These are phyloP conservation scores for Penicillium sclerotiorum DNA, from an alignment of 2,329 filamentous ascomycete species.

Conservation along the genomic window DNA sequence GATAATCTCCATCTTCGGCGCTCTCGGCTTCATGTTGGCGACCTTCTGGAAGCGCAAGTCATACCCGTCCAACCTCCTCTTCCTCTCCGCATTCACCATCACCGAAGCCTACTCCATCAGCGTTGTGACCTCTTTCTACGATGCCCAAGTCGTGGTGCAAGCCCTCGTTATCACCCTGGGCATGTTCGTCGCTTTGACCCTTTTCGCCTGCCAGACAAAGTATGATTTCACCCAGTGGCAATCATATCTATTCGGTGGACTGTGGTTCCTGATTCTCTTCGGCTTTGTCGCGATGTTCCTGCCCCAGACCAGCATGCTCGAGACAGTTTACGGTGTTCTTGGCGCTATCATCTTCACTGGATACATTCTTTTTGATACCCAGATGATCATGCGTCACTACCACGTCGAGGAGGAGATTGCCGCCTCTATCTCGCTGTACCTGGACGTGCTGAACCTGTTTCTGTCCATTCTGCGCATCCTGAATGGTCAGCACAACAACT, in stretches of 20 bases:
- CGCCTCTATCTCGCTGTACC: conserved; percentile 89
- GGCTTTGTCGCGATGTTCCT: conserved; percentile 92
- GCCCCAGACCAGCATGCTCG: conserved; percentile 75
- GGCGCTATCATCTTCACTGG: conserved; percentile 86
- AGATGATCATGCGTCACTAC: conserved; percentile 92
- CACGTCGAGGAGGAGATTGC: conserved; percentile 98
- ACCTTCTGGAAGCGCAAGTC: conserved; percentile 96
- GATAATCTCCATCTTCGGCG: conserved; percentile 81
- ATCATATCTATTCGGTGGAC: conserved; percentile 86
- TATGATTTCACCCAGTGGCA: conserved; percentile 99
- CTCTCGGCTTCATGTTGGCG: conserved; percentile 80
- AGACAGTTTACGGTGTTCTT: conserved; percentile 81
- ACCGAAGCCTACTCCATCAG: conserved; percentile 93
- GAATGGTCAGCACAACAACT: conserved; percentile 96
- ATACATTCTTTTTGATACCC: conserved; percentile 95
- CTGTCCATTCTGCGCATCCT: conserved; percentile 91
- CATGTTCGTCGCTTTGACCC: conserved; percentile 64
- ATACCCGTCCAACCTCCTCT: conserved; percentile 91
- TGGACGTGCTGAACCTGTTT: conserved; percentile 97
- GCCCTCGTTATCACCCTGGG: conserved; percentile 81
- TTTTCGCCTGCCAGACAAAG: conserved; percentile 95
- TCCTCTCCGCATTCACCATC: conserved; percentile 85
- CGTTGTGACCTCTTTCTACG: conserved; percentile 89
- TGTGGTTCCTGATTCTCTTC: conserved; percentile 91
- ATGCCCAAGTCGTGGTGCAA: conserved; percentile 80